Percentiles rank a stretch among this genome's conserved stretches.
These are phyloP conservation scores for Talaromyces rugulosus DNA, from an alignment of 2,329 filamentous ascomycete species.

Conservation along the genomic window DNA sequence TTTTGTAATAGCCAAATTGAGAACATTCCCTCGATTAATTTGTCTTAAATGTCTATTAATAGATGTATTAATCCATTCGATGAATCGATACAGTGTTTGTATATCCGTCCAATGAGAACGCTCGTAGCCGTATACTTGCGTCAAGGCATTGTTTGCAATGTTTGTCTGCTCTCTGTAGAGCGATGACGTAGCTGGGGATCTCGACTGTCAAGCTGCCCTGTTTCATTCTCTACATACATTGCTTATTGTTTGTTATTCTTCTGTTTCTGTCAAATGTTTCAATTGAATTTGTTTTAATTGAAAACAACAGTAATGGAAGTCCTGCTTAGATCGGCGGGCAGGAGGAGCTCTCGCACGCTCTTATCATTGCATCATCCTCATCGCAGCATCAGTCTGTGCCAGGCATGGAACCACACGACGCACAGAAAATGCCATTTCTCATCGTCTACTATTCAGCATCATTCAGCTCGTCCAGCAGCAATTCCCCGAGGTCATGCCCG, in stretches of 20 bases:
- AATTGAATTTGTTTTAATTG: neutral
- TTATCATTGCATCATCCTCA: neutral
- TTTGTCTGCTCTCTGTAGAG: conserved; percentile 2
- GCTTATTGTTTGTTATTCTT: neutral
- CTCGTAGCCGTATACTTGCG: neutral
- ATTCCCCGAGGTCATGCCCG: neutral
- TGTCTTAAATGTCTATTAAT: too few relatives aligned
- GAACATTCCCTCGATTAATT: neutral
- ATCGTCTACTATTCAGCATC: neutral
- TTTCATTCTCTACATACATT: neutral
- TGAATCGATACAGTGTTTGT: neutral
- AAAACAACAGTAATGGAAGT: neutral
- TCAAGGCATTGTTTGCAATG: conserved; percentile 5
- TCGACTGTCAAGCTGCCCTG: neutral
- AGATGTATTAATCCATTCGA: neutral
- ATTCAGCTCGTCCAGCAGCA: neutral
- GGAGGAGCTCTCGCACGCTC: neutral
- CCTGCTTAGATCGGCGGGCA: neutral
- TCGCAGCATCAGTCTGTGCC: neutral
- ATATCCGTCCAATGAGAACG: neutral
- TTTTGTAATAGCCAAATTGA: neutral
- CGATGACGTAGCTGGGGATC: conserved; percentile 3
- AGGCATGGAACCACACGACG: neutral
- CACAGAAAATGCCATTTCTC: neutral
- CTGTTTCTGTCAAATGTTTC: neutral